These are phyloP conservation scores for Solanum hybrid DNA, from an alignment of 305 asterid genomes.

Conservation along the genomic window DNA sequence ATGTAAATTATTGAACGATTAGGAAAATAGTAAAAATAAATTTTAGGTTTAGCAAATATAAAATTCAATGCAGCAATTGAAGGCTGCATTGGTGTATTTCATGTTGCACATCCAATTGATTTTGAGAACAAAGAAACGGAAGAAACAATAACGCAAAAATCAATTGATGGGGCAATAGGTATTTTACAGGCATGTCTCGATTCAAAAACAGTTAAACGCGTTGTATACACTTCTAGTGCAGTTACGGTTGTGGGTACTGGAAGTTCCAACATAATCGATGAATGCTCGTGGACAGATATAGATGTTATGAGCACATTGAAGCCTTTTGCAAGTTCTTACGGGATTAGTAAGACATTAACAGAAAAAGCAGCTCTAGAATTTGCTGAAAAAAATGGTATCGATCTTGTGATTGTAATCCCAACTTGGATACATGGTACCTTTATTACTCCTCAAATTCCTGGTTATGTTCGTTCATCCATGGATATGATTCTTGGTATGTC, in stretches of 20 bases:
- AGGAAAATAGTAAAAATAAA: no score
- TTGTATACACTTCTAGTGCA: constrained; percentile 34
- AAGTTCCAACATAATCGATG: constrained; percentile 23
- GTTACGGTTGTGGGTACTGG: constrained; percentile 14
- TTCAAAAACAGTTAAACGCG: constrained; percentile 44
- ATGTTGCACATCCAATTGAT: constrained; percentile 53
- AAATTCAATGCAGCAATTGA: constrained; percentile 33
- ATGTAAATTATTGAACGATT: no score
- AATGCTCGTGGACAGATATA: constrained; percentile 46
- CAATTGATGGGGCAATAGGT: constrained; percentile 22
- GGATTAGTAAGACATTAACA: constrained; percentile 28
- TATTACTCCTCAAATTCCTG: constrained; percentile 27
- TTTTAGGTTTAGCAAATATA: no score
- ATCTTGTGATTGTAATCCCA: constrained; percentile 36
- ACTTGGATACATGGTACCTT: constrained; percentile 46
- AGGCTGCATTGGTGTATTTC: constrained; percentile 70
- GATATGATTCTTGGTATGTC: constrained; percentile 35
- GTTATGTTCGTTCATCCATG: constrained; percentile 27
- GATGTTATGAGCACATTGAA: constrained; percentile 23
- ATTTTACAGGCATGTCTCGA: constrained; percentile 32
- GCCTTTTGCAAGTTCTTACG: constrained; percentile 11
- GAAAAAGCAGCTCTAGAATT: constrained; percentile 39
- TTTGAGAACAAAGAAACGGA: constrained; percentile 34
- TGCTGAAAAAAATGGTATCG: constrained; percentile 36
- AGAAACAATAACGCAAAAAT: constrained; percentile 23